Percentiles rank a stretch among this genome's conserved stretches.
Evolutionary conservation across 1,284 basidiomycete species (phyloP).

Genomic region (Ganoderma meredithae): DNA sequence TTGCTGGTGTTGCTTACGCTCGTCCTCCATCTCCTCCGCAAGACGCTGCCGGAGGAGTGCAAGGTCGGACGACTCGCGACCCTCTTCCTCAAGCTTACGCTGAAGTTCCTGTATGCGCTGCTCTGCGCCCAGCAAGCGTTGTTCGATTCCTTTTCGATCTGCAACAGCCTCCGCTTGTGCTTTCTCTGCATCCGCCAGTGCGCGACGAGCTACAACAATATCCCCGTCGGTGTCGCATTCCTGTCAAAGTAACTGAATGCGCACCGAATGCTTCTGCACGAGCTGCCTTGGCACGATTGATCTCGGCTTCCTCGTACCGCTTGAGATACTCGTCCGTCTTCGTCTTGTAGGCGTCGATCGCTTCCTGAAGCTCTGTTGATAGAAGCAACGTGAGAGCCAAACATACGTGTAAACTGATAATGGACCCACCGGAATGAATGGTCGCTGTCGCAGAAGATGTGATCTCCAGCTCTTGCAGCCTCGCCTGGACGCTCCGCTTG

Average conservation of each 20-base stretch:
- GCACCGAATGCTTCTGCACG: constrained; percentile 71
- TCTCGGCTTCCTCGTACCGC: constrained; percentile 75
- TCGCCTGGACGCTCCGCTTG: constrained; percentile 66
- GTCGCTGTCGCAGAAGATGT: constrained; percentile 64
- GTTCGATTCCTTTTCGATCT: constrained; percentile 62
- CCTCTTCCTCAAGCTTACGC: constrained; percentile 71
- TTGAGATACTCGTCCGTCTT: constrained; percentile 68
- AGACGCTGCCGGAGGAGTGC: constrained; percentile 69
- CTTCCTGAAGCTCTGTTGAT: constrained; percentile 64
- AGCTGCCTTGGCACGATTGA: constrained; percentile 68
- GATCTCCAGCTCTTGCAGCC: constrained; percentile 74
- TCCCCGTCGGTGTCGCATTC: constrained; percentile 19
- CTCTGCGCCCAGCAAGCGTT: constrained; percentile 60
- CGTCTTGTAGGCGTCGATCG: constrained; percentile 68
- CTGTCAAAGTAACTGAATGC: constrained; percentile 24
- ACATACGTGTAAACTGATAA: too few species aligned
- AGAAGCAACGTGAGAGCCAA: not conserved
- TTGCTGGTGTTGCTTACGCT: constrained; percentile 78
- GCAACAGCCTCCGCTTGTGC: constrained; percentile 57
- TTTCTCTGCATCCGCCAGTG: constrained; percentile 71
- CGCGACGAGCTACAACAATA: constrained; percentile 57
- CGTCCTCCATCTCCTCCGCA: constrained; percentile 77
- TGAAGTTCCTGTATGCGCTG: constrained; percentile 68
- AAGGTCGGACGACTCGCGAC: constrained; percentile 71
- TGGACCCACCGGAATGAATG: constrained; percentile 60